Evolutionary conservation across 768 basidiomycete genomes (phyloP).

Genomic region (Cytidiella melzeri): DNA sequence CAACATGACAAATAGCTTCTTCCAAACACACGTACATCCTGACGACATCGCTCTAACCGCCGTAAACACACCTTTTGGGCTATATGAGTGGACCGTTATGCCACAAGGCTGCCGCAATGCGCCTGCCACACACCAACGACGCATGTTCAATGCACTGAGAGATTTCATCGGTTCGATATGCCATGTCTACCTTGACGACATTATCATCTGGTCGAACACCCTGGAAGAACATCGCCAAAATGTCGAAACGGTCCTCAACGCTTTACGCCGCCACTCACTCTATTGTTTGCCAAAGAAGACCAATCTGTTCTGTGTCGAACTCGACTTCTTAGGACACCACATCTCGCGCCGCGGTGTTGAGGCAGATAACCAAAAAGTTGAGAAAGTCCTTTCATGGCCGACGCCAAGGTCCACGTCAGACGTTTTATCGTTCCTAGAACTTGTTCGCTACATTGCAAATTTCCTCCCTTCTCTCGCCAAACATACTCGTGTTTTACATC

Average conservation of each 20-base stretch:
- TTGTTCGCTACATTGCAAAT: conserved; percentile 24
- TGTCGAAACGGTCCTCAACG: conserved; percentile 24
- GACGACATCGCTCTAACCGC: conserved; percentile 29
- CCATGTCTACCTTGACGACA: conserved; percentile 40
- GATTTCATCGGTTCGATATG: conserved; percentile 31
- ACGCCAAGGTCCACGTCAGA: conserved; percentile 15
- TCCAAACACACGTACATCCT: conserved; percentile 27
- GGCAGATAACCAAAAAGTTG: conserved; percentile 9
- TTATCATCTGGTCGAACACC: conserved; percentile 37
- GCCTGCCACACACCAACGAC: conserved; percentile 22
- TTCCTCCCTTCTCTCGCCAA: conserved; percentile 26
- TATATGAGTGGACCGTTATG: conserved; percentile 38
- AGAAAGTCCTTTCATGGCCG: conserved; percentile 26
- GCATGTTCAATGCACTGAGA: conserved; percentile 26
- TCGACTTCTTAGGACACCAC: conserved; percentile 25
- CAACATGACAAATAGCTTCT: conserved; percentile 36
- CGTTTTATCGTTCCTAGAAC: conserved; percentile 21
- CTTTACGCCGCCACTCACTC: conserved; percentile 23
- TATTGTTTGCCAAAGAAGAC: conserved; percentile 28
- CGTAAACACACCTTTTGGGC: conserved; percentile 30
- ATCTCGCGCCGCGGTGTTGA: conserved; percentile 24
- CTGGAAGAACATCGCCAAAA: conserved; percentile 27
- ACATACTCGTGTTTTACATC: conserved; percentile 23
- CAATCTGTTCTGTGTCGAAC: conserved; percentile 15
- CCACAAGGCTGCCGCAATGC: conserved; percentile 30